These are phyloP conservation scores for Cytospora piceae DNA, from an alignment of 2,329 filamentous ascomycete species.

Conservation along the genomic window DNA sequence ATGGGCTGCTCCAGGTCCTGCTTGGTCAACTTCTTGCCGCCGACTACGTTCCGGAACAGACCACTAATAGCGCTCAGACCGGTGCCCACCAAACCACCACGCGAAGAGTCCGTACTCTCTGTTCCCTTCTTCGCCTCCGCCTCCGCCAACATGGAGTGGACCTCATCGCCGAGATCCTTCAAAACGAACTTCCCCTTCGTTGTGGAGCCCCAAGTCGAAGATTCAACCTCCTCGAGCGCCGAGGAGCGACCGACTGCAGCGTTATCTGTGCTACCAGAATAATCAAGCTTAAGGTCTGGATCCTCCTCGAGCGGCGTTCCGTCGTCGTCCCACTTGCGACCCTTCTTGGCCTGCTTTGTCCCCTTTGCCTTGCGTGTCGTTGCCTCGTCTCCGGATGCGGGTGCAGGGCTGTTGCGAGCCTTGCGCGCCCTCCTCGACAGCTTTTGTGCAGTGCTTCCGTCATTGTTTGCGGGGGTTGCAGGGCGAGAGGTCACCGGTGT, in stretches of 20 bases:
- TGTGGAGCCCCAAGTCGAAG: constrained; percentile 81
- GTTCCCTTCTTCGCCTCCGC: constrained; percentile 68
- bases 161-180: constrained; percentile 90
- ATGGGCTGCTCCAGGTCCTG: constrained; percentile 89
- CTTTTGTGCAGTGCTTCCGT: constrained; percentile 67
- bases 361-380: constrained; percentile 60
- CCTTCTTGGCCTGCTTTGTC: constrained; percentile 72
- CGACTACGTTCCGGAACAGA: constrained; percentile 92
- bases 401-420: constrained; percentile 63
- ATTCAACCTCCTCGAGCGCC: constrained; percentile 73
- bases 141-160: constrained; percentile 82
- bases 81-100: constrained; percentile 72
- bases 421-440: constrained; percentile 80
- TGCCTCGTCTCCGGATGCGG: constrained; percentile 84
- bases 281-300: constrained; percentile 80
- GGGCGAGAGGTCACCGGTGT: constrained; percentile 78
- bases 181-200: constrained; percentile 94
- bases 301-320: constrained; percentile 85
- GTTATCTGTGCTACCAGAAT: constrained; percentile 71
- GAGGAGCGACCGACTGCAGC: constrained; percentile 56
- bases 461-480: constrained; percentile 71
- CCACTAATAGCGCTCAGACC: constrained; percentile 82
- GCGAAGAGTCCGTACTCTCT: constrained; percentile 48
- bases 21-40: constrained; percentile 88
- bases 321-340: constrained; percentile 89